phyloP scores from a whole-genome alignment of 83 land plant species.

The Isoetes engelmannii region DNA sequence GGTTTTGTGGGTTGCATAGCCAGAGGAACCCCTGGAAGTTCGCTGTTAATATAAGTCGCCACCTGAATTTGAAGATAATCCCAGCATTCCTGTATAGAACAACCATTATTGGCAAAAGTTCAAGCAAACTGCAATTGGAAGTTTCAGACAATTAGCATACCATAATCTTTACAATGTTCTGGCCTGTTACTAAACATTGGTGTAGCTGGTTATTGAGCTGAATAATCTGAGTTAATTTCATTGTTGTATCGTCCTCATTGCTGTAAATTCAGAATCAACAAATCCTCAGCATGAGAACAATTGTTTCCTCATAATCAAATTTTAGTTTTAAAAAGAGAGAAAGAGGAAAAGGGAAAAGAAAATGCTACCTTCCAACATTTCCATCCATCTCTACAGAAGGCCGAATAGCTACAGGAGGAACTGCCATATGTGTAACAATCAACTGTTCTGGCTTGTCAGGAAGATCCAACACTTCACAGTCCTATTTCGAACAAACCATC shows the following conservation, averaged over 20 bases:
- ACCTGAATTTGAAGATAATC: conserved; percentile 67
- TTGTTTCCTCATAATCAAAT: not conserved
- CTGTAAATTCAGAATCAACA: conserved; percentile 33
- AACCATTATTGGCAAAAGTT: not conserved
- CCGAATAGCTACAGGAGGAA: conserved; percentile 79
- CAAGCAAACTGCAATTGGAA: not conserved
- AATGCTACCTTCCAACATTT: conserved; percentile 40
- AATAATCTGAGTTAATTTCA: conserved; percentile 50
- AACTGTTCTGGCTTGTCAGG: conserved; percentile 87
- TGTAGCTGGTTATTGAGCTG: conserved; percentile 49
- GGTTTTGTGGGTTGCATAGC: conserved; percentile 43
- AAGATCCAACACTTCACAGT: conserved; percentile 76
- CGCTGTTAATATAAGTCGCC: conserved; percentile 87
- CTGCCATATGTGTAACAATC: conserved; percentile 61
- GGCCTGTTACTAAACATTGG: conserved; percentile 38
- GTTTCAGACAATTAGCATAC: conserved; percentile 12
- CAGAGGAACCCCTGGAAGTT: conserved; percentile 55
- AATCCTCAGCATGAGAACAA: not conserved
- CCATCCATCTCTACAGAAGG: conserved; percentile 72
- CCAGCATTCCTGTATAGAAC: conserved; percentile 52
- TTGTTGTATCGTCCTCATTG: conserved; percentile 80
- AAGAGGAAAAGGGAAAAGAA: not conserved
- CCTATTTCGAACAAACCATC: conserved; percentile 36
- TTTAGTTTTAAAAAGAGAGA: not conserved
- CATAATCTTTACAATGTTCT: conserved; percentile 31